phyloP scores from a whole-genome alignment of 2,329 filamentous ascomycete genomes.

The Xylariaceae sp. region DNA sequence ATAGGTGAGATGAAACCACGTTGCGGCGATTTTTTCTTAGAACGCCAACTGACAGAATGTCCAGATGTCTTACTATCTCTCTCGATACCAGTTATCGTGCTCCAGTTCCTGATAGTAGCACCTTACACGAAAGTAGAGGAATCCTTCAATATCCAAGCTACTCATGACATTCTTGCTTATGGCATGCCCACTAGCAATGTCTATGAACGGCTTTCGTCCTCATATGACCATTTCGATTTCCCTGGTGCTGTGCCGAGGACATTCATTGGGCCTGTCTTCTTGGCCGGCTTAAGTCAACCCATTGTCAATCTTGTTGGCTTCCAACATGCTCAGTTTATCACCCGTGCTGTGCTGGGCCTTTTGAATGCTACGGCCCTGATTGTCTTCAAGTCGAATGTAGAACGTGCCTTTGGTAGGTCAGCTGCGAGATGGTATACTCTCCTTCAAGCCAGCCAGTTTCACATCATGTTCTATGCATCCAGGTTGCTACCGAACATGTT shows the following conservation, averaged over 20 bases:
- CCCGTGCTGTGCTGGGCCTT: constrained; percentile 72
- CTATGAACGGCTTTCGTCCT: constrained; percentile 48
- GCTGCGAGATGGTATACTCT: constrained; percentile 75
- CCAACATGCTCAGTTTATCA: constrained; percentile 56
- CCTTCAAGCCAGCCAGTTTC: constrained; percentile 82
- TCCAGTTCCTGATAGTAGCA: constrained; percentile 67
- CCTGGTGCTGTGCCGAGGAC: constrained; percentile 88
- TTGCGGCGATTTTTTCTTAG: too few relatives aligned
- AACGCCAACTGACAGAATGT: constrained; percentile 7
- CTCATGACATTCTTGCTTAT: constrained; percentile 82
- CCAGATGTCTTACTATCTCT: constrained; percentile 48
- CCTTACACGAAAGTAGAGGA: constrained; percentile 98
- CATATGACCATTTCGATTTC: constrained; percentile 88
- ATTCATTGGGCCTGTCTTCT: constrained; percentile 75
- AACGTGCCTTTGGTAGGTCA: constrained; percentile 61
- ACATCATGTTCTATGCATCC: constrained; percentile 88
- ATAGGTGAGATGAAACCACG: constrained; percentile 21
- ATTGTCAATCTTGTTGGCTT: constrained; percentile 55
- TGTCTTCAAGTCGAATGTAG: constrained; percentile 61
- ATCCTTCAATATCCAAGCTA: constrained; percentile 94
- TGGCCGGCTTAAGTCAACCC: constrained; percentile 70
- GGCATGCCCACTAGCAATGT: constrained; percentile 63
- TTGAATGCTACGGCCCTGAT: constrained; percentile 69
- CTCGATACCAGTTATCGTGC: constrained; percentile 58
- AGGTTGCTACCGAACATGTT: constrained; percentile 95